phyloP scores from a whole-genome alignment of 495 filamentous ascomycete species.

The Penicillium waksmanii region DNA sequence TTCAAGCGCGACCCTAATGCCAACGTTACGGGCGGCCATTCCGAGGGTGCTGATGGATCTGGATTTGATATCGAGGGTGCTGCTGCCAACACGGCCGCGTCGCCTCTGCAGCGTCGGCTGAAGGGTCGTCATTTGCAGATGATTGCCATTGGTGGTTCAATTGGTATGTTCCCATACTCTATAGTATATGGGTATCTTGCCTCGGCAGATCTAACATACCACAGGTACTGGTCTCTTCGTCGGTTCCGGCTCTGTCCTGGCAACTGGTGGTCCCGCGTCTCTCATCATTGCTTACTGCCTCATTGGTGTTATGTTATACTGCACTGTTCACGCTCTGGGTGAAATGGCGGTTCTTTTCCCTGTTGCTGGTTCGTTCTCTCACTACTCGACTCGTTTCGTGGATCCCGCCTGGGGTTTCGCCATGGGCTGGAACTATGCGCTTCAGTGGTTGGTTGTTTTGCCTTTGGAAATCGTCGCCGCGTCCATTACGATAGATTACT shows the following conservation, averaged over 20 bases:
- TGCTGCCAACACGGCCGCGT: constrained; percentile 72
- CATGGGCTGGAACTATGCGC: constrained; percentile 97
- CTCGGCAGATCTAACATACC: neutral
- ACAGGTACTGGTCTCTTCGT: constrained; percentile 90
- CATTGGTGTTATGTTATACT: constrained; percentile 89
- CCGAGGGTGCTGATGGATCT: constrained; percentile 59
- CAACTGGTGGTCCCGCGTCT: constrained; percentile 81
- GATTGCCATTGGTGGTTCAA: constrained; percentile 96
- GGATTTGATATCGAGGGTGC: constrained; percentile 77
- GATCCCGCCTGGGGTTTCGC: constrained; percentile 98
- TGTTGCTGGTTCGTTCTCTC: constrained; percentile 88
- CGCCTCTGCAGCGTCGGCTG: constrained; percentile 73
- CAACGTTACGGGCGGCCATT: constrained; percentile 57
- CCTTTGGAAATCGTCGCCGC: constrained; percentile 92
- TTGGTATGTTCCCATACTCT: constrained; percentile 59
- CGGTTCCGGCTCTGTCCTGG: constrained; percentile 77
- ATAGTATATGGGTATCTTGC: neutral
- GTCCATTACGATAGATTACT: constrained; percentile 85
- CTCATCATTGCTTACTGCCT: constrained; percentile 80
- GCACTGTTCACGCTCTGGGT: constrained; percentile 87
- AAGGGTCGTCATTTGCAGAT: constrained; percentile 91
- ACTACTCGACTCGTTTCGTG: constrained; percentile 89
- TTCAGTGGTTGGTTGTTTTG: constrained; percentile 90
- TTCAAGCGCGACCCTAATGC: constrained; percentile 80
- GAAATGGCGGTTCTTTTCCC: constrained; percentile 92